A percentile compares a stretch with the other conserved stretches of the same genome.
These are phyloP conservation scores for Nidula microcarpa DNA, from an alignment of 768 basidiomycete species.

Conservation along the genomic window DNA sequence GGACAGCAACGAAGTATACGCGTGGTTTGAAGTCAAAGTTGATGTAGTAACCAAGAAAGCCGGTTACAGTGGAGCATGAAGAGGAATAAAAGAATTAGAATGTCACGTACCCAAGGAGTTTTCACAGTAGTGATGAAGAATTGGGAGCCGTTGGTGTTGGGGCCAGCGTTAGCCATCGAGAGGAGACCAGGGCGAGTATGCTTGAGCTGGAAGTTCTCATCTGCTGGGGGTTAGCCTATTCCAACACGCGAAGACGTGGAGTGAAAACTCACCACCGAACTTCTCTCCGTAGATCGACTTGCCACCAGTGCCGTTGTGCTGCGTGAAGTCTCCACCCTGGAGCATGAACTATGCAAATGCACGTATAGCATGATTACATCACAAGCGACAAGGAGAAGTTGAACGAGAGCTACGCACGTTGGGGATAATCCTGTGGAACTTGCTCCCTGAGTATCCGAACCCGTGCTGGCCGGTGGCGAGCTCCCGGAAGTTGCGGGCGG, in stretches of 20 bases:
- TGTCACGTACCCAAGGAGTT: constrained; percentile 53
- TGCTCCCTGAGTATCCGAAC: constrained; percentile 67
- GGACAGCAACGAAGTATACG: no score
- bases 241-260: neutral
- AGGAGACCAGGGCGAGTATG: constrained; percentile 65
- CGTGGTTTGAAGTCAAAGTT: no score
- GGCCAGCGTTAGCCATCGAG: constrained; percentile 86
- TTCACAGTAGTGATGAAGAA: constrained; percentile 77
- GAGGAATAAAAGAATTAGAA: neutral
- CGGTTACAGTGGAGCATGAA: no score
- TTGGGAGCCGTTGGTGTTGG: constrained; percentile 81
- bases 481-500: constrained; percentile 78
- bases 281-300: constrained; percentile 82
- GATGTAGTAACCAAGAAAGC: no score
- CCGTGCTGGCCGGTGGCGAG: constrained; percentile 65
- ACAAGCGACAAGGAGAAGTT: neutral
- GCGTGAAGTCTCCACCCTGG: constrained; percentile 86
- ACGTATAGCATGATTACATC: neutral
- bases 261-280: constrained; percentile 54
- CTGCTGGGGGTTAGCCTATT: constrained; percentile 22
- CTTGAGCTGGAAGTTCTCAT: constrained; percentile 78
- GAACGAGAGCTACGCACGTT: constrained; percentile 32
- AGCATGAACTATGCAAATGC: constrained; percentile 60
- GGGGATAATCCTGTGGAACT: constrained; percentile 75
- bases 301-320: constrained; percentile 75